A percentile compares a stretch with the other conserved stretches of the same genome.
These are phyloP conservation scores for Mollisia scopiformis DNA, from an alignment of 2,329 filamentous ascomycete genomes.

Conservation along the genomic window DNA sequence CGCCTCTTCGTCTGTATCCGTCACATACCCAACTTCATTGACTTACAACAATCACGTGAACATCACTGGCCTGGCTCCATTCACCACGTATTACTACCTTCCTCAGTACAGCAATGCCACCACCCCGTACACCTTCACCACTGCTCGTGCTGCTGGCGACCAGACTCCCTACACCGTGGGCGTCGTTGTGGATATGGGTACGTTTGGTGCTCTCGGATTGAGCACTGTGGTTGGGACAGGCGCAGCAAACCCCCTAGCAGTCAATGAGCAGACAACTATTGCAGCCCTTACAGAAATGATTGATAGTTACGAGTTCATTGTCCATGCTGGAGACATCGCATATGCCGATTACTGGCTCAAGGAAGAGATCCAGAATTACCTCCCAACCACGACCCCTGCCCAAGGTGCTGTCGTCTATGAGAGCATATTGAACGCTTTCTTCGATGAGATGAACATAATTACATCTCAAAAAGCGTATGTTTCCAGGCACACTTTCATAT, in stretches of 20 bases:
- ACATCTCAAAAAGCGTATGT: slow-evolving; percentile 57
- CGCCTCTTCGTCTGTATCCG: slow-evolving; percentile 49
- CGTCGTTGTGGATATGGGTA: slow-evolving; percentile 57
- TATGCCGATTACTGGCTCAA: slow-evolving; percentile 54
- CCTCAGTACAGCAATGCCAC: slow-evolving; percentile 58
- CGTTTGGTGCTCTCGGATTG: slow-evolving; percentile 54
- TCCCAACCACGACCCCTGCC: slow-evolving; percentile 32
- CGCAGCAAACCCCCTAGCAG: slow-evolving; percentile 51
- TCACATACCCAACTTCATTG: slow-evolving; percentile 56
- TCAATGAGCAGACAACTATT: slow-evolving; percentile 61
- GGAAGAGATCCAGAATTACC: slow-evolving; percentile 45
- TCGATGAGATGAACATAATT: slow-evolving; percentile 55
- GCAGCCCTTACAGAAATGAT: slow-evolving; percentile 52
- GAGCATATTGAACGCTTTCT: slow-evolving; percentile 59
- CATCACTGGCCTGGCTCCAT: slow-evolving; percentile 48
- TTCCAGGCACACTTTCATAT: too few species aligned
- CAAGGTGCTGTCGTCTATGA: slow-evolving; percentile 55
- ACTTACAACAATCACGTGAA: slow-evolving; percentile 55
- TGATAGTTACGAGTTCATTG: slow-evolving; percentile 52
- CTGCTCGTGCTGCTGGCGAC: slow-evolving; percentile 55
- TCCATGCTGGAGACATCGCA: slow-evolving; percentile 48
- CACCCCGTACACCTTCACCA: slow-evolving; percentile 51
- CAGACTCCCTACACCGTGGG: slow-evolving; percentile 54
- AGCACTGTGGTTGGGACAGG: slow-evolving; percentile 47
- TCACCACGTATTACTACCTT: slow-evolving; percentile 63